These are phyloP conservation scores for Kwoniella mangroviensis DNA, from an alignment of 768 basidiomycete genomes.

Conservation along the genomic window DNA sequence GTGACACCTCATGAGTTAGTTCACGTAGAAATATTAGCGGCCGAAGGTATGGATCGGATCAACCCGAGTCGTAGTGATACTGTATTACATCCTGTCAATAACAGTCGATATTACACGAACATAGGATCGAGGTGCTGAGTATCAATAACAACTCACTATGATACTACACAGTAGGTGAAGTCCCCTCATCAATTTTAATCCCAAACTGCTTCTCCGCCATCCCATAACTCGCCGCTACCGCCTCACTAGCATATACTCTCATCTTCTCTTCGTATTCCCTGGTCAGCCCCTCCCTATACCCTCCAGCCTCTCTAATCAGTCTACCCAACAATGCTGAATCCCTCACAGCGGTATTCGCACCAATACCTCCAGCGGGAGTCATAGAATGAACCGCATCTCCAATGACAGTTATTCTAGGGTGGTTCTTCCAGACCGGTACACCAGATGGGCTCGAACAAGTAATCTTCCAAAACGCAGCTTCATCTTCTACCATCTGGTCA, in stretches of 20 bases:
- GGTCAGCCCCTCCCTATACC: constrained; percentile 30
- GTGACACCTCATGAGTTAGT: neutral
- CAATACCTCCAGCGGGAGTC: constrained; percentile 41
- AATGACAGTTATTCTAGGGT: constrained; percentile 38
- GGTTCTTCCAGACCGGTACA: constrained; percentile 33
- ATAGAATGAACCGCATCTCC: constrained; percentile 42
- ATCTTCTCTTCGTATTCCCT: constrained; percentile 40
- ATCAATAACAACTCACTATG: neutral
- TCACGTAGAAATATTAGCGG: too few species aligned
- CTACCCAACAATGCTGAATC: constrained; percentile 34
- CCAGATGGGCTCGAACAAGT: constrained; percentile 28
- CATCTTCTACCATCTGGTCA: constrained; percentile 23
- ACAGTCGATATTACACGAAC: neutral
- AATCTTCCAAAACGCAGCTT: constrained; percentile 41
- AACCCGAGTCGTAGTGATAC: neutral
- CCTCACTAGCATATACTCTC: constrained; percentile 35
- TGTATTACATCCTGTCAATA: neutral
- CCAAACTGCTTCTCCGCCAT: constrained; percentile 24
- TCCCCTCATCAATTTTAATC: constrained; percentile 8
- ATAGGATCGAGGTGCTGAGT: neutral
- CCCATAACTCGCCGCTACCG: constrained; percentile 28
- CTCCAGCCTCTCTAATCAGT: constrained; percentile 25
- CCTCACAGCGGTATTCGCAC: constrained; percentile 37
- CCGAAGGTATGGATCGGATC: neutral
- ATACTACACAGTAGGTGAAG: neutral